Percentiles rank a stretch among this genome's conserved stretches.
Evolutionary conservation across 192 early-diverging fungal species (phyloP).

Genomic region (Dimargaris cristalligena): DNA sequence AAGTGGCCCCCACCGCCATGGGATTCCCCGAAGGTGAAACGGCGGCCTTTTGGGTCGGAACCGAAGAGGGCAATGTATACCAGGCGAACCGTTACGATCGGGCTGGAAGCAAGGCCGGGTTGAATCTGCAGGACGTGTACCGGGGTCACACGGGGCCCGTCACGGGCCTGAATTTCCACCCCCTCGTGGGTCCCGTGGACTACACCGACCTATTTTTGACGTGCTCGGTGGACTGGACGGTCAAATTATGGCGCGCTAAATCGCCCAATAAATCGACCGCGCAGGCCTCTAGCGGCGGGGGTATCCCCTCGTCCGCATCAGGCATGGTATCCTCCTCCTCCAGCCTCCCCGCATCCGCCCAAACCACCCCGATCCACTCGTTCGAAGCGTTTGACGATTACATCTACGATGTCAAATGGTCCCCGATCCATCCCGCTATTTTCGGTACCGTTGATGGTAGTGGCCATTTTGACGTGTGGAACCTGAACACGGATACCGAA

Average conservation of each 20-base stretch:
- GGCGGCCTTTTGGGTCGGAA: conserved; percentile 84
- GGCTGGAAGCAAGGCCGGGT: conserved; percentile 92
- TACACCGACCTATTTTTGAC: conserved; percentile 89
- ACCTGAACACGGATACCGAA: conserved; percentile 80
- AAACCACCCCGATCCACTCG: conserved; percentile 52
- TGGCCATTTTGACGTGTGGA: conserved; percentile 83
- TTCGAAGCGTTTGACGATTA: conserved; percentile 93
- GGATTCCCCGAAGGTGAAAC: conserved; percentile 90
- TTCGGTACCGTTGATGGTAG: conserved; percentile 85
- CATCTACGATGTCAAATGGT: conserved; percentile 97
- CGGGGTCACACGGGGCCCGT: conserved; percentile 76
- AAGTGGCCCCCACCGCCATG: conserved; percentile 79
- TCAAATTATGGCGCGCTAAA: conserved; percentile 84
- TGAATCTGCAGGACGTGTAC: conserved; percentile 73
- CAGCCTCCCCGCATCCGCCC: conserved; percentile 11
- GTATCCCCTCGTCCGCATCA: no score
- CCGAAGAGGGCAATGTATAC: conserved; percentile 86
- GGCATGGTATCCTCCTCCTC: conserved; percentile 16
- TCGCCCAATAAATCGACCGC: conserved; percentile 23
- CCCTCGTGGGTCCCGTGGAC: conserved; percentile 51
- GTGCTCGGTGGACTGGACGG: conserved; percentile 89
- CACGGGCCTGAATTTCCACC: conserved; percentile 85
- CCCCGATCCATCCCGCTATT: conserved; percentile 83
- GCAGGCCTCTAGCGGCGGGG: no score
- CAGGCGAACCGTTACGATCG: conserved; percentile 91